phyloP scores from a whole-genome alignment of 768 basidiomycete species.

The Rhizopogon vulgaris region DNA sequence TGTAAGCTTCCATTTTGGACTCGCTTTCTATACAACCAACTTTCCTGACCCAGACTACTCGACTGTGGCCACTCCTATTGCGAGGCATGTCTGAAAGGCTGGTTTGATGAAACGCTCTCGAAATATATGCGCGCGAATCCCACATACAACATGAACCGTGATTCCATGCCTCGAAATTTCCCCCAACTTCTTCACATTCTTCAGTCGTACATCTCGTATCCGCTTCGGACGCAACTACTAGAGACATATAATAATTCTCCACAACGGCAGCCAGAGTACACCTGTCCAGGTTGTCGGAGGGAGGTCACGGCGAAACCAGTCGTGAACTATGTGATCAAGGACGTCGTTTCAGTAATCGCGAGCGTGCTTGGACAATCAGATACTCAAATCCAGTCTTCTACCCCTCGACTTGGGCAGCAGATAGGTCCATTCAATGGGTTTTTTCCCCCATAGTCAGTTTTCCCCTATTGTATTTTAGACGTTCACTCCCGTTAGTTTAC shows the following conservation, averaged over 20 bases:
- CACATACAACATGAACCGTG: constrained; percentile 30
- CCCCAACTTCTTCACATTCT: constrained; percentile 10
- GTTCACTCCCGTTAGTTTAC: not conserved
- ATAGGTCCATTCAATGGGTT: constrained; percentile 41
- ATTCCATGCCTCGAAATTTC: constrained; percentile 11
- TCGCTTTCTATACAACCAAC: not conserved
- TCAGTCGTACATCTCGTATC: constrained; percentile 3
- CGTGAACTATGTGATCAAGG: constrained; percentile 59
- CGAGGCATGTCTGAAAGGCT: constrained; percentile 50
- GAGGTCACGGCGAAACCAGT: constrained; percentile 43
- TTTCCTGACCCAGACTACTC: constrained; percentile 37
- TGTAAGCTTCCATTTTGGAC: constrained; percentile 34
- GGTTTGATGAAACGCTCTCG: constrained; percentile 42
- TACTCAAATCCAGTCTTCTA: constrained; percentile 18
- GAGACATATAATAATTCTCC: constrained; percentile 15
- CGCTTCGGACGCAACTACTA: constrained; percentile 12
- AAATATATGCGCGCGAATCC: constrained; percentile 47
- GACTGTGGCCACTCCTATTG: constrained; percentile 73
- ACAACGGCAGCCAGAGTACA: constrained; percentile 44
- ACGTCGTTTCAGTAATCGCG: constrained; percentile 45
- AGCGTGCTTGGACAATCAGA: constrained; percentile 41
- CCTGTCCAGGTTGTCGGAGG: constrained; percentile 63
- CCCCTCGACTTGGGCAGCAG: not conserved
- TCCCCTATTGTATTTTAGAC: not conserved
- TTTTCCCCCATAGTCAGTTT: constrained; percentile 25